Evolutionary conservation across 202 grass and related monocot genomes (phyloP), one percentile per base, ranked within the genome.

Genomic region (Carex arenaria): DNA sequence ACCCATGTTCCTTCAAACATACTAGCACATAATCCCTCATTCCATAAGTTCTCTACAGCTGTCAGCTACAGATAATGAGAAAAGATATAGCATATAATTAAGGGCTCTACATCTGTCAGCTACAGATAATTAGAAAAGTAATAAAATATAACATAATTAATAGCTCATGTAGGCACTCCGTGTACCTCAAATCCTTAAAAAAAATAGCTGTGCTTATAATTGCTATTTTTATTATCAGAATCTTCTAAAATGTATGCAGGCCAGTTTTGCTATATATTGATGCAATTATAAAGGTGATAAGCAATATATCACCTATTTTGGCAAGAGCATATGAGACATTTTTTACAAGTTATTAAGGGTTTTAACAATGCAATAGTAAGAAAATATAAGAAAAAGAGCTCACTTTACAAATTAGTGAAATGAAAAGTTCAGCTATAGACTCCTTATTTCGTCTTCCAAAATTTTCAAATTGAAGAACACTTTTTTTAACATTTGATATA

Each of bases 21-120:
- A 84, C 92, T 98, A 26, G 89, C 95, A 13, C 92, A 98, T 52
- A 98, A 85, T 12, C 95, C 95, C n/a, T 89, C 84, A 89, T 87
- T 65, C 95, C 95, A 98, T 80, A 98, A 93, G 66, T 85, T 85
- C 64, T 94, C 79, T 32, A 84, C 87, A 81, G 92, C 92, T 62
- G 82, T 68, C 60, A 98, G 85, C 92, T 98, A 85, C 81, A 90
- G 45, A 52, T 14, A 86, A 82, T 75, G 34, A 56, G 4, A 53
- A 54, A 40, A 68, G 14, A 81, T 18, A 73, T 67, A 79, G 31
- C 38, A 69, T 19, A 67, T 52, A 13, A 84, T 47, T 17, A 43
- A 53, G 45, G 45, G 12, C 61, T 94, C 82, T 32, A 84, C 87
- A 81, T 90, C 92, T 62, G 79, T 68, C 60, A 98, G 85, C 92